A percentile compares a stretch with the other conserved stretches of the same genome.
Conservation (phyloP, 345 rosid species). For the Salix arbutifolia region DNA sequence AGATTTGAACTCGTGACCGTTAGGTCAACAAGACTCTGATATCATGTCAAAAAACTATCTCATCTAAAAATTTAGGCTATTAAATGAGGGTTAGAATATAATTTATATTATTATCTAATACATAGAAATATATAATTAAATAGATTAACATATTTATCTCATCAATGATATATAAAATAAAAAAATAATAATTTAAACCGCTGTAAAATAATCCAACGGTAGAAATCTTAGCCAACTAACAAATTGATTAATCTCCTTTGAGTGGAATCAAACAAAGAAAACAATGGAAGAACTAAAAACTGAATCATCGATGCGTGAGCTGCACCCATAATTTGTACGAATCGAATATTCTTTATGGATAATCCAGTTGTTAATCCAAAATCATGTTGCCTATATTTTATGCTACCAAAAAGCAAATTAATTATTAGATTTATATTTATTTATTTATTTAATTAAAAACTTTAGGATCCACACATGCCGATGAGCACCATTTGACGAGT, state of each 20-base stretch:
- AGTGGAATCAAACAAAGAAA: not conserved
- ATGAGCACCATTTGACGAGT: not conserved
- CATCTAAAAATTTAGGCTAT: too few species aligned
- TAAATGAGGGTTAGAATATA: accelerated
- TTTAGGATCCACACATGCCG: not conserved
- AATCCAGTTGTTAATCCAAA: constrained; percentile 17
- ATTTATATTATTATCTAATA: too few species aligned
- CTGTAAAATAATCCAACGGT: too few species aligned
- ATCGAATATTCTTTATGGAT: constrained; percentile 14
- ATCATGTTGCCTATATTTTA: not conserved
- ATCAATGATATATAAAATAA: too few species aligned
- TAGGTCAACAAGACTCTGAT: too few species aligned
- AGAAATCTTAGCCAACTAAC: not conserved
- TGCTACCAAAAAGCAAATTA: not conserved
- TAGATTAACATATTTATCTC: too few species aligned
- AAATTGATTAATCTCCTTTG: not conserved
- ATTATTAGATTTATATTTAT: not conserved
- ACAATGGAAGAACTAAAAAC: not conserved
- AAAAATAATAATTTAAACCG: too few species aligned
- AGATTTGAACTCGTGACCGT: too few species aligned
- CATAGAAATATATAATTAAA: too few species aligned
- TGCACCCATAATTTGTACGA: constrained; percentile 12
- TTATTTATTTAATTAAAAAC: too few species aligned
- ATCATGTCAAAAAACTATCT: too few species aligned
- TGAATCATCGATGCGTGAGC: not conserved